Evolutionary conservation across 345 rosid species (phyloP), one percentile per base, ranked within the genome.

Genomic region (Adansonia digitata): DNA sequence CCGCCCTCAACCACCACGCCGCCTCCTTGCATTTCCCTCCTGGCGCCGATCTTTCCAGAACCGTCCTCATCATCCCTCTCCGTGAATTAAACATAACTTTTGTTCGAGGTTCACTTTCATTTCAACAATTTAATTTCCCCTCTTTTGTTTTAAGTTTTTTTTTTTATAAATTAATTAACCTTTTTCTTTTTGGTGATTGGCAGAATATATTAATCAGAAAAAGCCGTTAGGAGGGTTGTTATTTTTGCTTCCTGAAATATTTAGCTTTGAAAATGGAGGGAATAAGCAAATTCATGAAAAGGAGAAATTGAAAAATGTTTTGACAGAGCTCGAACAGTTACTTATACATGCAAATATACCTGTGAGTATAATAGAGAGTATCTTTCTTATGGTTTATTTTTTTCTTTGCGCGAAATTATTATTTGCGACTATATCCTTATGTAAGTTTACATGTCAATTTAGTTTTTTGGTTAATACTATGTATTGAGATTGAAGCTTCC

Each of bases 1-100:
- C 98, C 24, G 61, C 84, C 2, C 92, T 94, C 77, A 94, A 91
- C 49, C 97, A 94, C 80, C 98, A 92, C 74, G 98, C 97, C 43
- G 88, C 86, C 74, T 94, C 98, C 7, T 78, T 91, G 49, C 91
- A 90, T 78, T 90, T 84, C 84, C 72, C 94, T 29, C 83, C 91
- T 53, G 97, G 89, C 55, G 83, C 92, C 18, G 98, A 94, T 85
- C 94, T 94, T 52, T 91, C 98, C 42, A 91, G 98, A 75, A 80
- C 97, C 62, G 97, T 90, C 7, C 86, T 94, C 75, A 81, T 94
- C 75, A 82, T 94, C 22, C 97, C 97, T 45, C 84, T 94, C 7
- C 92, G 88, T 5, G 92, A 91, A 11, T 77, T 94, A 67, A 89
- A 91, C 59, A 78, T 92, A 72, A 80, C 77, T 45, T 86, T 89